Evolutionary conservation across 2,329 filamentous ascomycete genomes (phyloP).

Genomic region (Geosmithia putterillii): DNA sequence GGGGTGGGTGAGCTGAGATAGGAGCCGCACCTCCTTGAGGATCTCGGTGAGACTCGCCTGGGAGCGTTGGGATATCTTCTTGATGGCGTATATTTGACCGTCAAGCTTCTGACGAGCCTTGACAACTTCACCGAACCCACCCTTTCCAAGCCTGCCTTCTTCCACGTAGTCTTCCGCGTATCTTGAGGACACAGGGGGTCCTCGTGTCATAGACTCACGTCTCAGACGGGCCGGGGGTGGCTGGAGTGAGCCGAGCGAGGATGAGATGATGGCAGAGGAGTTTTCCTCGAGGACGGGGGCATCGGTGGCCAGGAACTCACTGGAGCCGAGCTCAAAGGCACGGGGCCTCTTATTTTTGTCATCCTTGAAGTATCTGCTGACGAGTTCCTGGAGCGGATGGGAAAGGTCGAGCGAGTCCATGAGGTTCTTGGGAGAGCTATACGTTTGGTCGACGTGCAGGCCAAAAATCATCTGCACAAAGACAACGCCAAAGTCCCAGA

Average conservation of each 20-base stretch:
- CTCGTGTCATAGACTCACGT: slow-evolving; percentile 48
- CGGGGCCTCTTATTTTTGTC: slow-evolving; percentile 76
- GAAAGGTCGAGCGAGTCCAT: slow-evolving; percentile 63
- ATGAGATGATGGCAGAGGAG: slow-evolving; percentile 25
- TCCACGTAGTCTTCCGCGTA: slow-evolving; percentile 88
- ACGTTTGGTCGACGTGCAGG: slow-evolving; percentile 60
- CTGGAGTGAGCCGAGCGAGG: slow-evolving; percentile 25
- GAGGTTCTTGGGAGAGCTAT: slow-evolving; percentile 65
- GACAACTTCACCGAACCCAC: slow-evolving; percentile 92
- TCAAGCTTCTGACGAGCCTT: slow-evolving; percentile 92
- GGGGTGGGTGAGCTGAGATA: slow-evolving; percentile 89
- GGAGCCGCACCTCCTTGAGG: slow-evolving; percentile 70
- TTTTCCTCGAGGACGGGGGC: slow-evolving; percentile 44
- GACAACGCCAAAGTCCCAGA: slow-evolving; percentile 90
- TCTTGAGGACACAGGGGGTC: slow-evolving; percentile 45
- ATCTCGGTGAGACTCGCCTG: slow-evolving; percentile 71
- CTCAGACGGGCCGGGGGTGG: slow-evolving; percentile 36
- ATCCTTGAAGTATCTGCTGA: slow-evolving; percentile 72
- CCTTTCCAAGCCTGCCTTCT: slow-evolving; percentile 77
- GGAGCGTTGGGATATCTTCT: slow-evolving; percentile 83
- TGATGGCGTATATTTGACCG: slow-evolving; percentile 87
- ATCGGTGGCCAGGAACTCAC: slow-evolving; percentile 54
- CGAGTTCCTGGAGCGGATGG: slow-evolving; percentile 63
- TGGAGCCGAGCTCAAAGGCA: slow-evolving; percentile 60
- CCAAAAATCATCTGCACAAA: slow-evolving; percentile 94